Conservation (phyloP, 1,139 yeast genomes). For the Geotrichum restrictum region DNA sequence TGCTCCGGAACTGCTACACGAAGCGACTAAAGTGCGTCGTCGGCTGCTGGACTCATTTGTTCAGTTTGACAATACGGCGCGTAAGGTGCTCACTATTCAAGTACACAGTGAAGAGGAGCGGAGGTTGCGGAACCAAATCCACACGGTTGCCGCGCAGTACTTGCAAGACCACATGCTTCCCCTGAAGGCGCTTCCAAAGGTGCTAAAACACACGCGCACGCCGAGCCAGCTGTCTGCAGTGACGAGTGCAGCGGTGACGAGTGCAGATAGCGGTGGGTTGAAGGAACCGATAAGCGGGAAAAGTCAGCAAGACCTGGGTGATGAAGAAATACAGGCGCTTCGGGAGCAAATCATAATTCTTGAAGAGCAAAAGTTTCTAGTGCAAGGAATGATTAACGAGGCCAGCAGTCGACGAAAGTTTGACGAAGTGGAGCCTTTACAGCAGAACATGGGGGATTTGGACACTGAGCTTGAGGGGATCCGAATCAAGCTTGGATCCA, state of each 20-base stretch:
- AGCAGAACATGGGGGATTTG: constrained; percentile 58
- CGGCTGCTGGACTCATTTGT: constrained; percentile 46
- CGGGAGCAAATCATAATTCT: constrained; percentile 81
- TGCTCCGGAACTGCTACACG: constrained; percentile 34
- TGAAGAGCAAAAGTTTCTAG: constrained; percentile 74
- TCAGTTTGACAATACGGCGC: constrained; percentile 45
- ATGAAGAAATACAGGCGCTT: constrained; percentile 51
- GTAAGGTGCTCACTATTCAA: constrained; percentile 39
- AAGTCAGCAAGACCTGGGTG: constrained; percentile 7
- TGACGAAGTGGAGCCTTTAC: constrained; percentile 67
- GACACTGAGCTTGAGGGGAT: constrained; percentile 49
- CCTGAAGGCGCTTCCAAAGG: constrained; percentile 47
- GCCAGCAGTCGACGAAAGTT: constrained; percentile 66
- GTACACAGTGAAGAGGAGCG: constrained; percentile 41
- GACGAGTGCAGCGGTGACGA: constrained; percentile 6
- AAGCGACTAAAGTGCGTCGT: constrained; percentile 43
- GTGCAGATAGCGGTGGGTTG: not conserved
- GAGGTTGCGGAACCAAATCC: constrained; percentile 47
- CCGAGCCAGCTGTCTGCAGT: constrained; percentile 15
- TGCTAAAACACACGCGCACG: constrained; percentile 35
- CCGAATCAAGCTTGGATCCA: constrained; percentile 58
- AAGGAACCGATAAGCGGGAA: not conserved
- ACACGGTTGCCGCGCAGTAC: constrained; percentile 46
- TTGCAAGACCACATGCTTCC: constrained; percentile 56
- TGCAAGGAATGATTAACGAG: constrained; percentile 57